These are phyloP conservation scores for Populus hybrid DNA, from an alignment of 441 rosid genomes.

Conservation along the genomic window DNA sequence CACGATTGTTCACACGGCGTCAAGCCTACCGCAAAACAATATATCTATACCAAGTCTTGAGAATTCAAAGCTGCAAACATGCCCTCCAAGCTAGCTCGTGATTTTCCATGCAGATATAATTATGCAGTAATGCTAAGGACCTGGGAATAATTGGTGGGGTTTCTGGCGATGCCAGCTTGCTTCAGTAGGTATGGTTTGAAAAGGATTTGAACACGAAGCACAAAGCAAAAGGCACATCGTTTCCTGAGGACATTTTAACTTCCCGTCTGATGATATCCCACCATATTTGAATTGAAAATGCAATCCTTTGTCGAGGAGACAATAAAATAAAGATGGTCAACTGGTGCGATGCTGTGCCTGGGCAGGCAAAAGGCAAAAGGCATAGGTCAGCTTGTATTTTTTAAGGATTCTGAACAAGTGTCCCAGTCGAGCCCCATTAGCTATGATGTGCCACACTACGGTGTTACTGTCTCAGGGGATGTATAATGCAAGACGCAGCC, in stretches of 20 bases:
- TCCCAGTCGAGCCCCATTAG: not conserved
- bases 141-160: not conserved
- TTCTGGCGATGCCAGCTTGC: not conserved
- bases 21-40: too few species aligned
- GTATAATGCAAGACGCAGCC: too few species aligned
- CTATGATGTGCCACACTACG: not conserved
- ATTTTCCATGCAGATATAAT: not conserved
- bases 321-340: not conserved
- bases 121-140: not conserved
- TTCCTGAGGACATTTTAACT: not conserved
- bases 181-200: not conserved
- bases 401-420: not conserved
- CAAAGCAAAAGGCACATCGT: not conserved
- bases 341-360: not conserved
- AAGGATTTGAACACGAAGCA: not conserved
- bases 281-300: not conserved
- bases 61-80: too few species aligned
- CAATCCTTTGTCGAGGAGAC: not conserved
- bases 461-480: too few species aligned
- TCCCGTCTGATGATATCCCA: not conserved
- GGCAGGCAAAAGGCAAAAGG: not conserved
- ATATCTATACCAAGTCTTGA: too few species aligned
- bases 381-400: not conserved
- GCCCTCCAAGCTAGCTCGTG: not conserved
- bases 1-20: too few species aligned